Conservation (phyloP, 2,329 filamentous ascomycete genomes). For the Pseudogymnoascus verrucosus region DNA sequence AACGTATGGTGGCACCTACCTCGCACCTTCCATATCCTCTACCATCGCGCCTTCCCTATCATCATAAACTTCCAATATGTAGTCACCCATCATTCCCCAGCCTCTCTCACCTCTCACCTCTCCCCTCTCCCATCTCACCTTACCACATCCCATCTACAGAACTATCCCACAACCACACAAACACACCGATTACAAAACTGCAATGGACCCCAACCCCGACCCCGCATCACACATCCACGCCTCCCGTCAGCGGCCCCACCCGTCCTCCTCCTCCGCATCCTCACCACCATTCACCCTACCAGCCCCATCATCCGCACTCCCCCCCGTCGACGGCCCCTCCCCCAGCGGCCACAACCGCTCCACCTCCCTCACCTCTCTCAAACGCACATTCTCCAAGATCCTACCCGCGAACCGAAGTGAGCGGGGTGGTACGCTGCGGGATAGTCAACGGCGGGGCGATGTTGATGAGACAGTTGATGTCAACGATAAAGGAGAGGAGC, state of each 20-base stretch:
- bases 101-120: neutral
- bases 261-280: neutral
- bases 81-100: neutral
- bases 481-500: neutral
- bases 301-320: neutral
- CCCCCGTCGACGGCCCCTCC: neutral
- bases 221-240: neutral
- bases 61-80: neutral
- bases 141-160: neutral
- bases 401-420: neutral
- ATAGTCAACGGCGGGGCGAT: neutral
- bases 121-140: neutral
- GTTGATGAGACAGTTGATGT: neutral
- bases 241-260: neutral
- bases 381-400: neutral
- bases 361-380: neutral
- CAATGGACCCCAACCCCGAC: neutral
- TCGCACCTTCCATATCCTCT: no score
- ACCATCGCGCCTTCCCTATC: neutral
- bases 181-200: neutral
- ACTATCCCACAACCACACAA: neutral
- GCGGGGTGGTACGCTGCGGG: neutral
- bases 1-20: no score
- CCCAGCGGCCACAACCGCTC: neutral
- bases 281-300: neutral